Evolutionary conservation across 179 eudicot genomes (phyloP), one percentile per base, ranked within the genome.

Genomic region (Drosera spatulata): DNA sequence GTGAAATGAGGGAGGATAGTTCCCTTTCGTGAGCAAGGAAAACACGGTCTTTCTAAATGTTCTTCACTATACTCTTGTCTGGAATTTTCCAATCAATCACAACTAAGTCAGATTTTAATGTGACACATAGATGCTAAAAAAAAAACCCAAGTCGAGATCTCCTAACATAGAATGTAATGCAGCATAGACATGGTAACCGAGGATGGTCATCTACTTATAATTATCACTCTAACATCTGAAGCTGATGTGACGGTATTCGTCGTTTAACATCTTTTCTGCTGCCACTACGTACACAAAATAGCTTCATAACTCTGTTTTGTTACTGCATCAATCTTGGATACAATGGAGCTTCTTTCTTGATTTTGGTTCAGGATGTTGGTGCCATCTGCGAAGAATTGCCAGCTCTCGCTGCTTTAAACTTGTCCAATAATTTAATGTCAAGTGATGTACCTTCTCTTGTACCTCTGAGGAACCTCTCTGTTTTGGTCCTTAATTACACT

Each of bases 401-500:
- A 42, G 66, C 77, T 50, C 99, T 93, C 59, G 71, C 66, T 33
- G 81, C 87, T 45, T 75, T 93, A 41, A 88, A 93, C 70, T 57
- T 93, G 56, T 74, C 99, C 39, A 61, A 80, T 79, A 88, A 93
- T 73, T 60, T 58, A 43, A 61, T 93, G 86, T 66, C 79, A 47
- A 77, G 66, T 51, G 79, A 78, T 64, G 56, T 84, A 67, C 56
- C 63, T 42, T 69, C 69, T 55, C 57, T 82, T 57, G 80, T 81
- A 39, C 69, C 60, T 51, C 69, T 93, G 67, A 74, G 58, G 43
- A 86, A 74, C 64, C 84, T 93, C 58, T 77, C 77, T 33, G 64
- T 91, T 66, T 63, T 91, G 69, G 98, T 91, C 69, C 63, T 91
- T 65, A 93, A 86, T 78, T 73, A 66, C 67, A 86, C 95, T 49